Evolutionary conservation across 768 basidiomycete genomes (phyloP).

Genomic region (Lactarius akahatsu): DNA sequence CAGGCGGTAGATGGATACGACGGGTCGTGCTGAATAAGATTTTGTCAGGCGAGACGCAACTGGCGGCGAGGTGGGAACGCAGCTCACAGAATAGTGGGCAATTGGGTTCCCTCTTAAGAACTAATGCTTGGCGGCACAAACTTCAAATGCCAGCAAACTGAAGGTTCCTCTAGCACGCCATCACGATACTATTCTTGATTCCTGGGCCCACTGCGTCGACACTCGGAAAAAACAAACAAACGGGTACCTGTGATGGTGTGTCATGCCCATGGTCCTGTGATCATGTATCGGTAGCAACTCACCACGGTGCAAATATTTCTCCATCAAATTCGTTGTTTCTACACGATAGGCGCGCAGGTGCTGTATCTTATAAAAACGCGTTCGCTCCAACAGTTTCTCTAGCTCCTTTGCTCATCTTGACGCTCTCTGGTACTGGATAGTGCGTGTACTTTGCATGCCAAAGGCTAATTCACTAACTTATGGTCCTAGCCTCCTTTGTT

Average conservation of each 20-base stretch:
- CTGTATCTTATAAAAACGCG: neutral
- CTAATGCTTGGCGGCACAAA: neutral
- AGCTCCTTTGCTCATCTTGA: constrained; percentile 7
- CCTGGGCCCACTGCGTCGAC: neutral
- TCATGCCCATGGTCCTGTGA: neutral
- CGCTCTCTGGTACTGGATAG: constrained; percentile 17
- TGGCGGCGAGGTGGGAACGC: neutral
- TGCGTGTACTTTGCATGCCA: neutral
- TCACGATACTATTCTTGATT: neutral
- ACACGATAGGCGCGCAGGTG: neutral
- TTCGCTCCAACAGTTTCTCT: no score
- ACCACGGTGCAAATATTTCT: neutral
- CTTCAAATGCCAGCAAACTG: neutral
- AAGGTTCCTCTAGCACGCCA: neutral
- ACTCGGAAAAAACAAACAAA: neutral
- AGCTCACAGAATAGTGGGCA: neutral
- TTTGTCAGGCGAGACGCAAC: neutral
- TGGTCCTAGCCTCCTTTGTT: neutral
- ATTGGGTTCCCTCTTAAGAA: neutral
- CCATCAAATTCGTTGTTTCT: neutral
- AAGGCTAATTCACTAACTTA: neutral
- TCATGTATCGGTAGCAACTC: neutral
- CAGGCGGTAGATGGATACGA: neutral
- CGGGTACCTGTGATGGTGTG: no score
- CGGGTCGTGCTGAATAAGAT: neutral